Evolutionary conservation across 148 eudicot species (phyloP), one percentile per base, ranked within the genome.

Genomic region (Chenopodium suecicum): DNA sequence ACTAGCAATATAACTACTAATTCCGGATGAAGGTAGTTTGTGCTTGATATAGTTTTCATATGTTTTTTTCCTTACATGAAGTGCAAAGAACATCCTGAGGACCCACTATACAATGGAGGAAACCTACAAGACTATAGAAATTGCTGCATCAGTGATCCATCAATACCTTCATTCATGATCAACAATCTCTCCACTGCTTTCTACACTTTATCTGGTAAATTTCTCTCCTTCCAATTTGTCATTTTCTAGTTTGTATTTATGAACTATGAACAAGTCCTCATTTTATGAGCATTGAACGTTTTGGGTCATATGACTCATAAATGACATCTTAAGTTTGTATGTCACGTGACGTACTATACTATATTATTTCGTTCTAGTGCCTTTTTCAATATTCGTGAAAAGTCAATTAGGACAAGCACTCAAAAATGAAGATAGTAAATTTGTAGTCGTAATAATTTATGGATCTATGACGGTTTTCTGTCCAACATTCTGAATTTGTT

Each of bases 71-170:
- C 5, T 56, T 70, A 31, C 27, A 46, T 72, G 75, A 17, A 88
- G 90, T 88, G 90, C 82, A 88, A 81, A 81, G 46, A 66, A 64
- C 48, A 66, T 78, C 90, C 90, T 0, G 88, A 88, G 77, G 72
- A 76, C 12, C 86, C 90, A 1, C 84, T 88, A 22, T 88, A 88
- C 73, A 77, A 68, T 64, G 90, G 90, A 76, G 90, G 90, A 12
- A 78, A 83, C 73, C 84, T 88, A 13, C 63, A 79, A 70, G 80
- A 76, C 44, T 67, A 65, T 22, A 71, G 1, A 29, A 65, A 48
- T 80, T 73, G 16, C 31, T 44, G 68, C 58, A 58, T 20, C 52
- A 74, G 63, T 29, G 74, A 82, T 47, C 37, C 82, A 44, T 48
- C 70, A 56, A 52, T 80, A 1, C 88, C 88, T 13, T 80, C 84